A percentile compares a stretch with the other conserved stretches of the same genome.
These are phyloP conservation scores for Trametes villosa DNA, from an alignment of 768 basidiomycete species.

Conservation along the genomic window DNA sequence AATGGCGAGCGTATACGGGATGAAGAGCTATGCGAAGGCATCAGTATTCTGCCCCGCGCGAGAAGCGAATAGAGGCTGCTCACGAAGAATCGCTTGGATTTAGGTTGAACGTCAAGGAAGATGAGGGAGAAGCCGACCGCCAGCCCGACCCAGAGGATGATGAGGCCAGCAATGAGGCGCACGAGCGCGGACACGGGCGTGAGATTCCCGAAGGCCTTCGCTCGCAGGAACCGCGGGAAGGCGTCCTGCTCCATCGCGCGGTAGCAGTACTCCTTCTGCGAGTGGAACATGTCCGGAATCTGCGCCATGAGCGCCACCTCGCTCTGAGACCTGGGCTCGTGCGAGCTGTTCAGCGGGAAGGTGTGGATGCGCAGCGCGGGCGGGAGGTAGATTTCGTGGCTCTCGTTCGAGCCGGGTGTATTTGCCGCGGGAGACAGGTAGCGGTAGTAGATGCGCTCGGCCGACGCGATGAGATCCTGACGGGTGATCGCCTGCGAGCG, in stretches of 20 bases:
- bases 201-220: slow-evolving; percentile 97
- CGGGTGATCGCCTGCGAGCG: slow-evolving; percentile 90
- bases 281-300: slow-evolving; percentile 95
- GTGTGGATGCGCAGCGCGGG: slow-evolving; percentile 88
- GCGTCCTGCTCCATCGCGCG: slow-evolving; percentile 95
- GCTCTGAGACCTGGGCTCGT: slow-evolving; percentile 69
- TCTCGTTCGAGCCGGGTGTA: slow-evolving; percentile 78
- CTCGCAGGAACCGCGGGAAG: slow-evolving; percentile 90
- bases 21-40: slow-evolving; percentile 69
- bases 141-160: slow-evolving; percentile 94
- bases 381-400: slow-evolving; percentile 98
- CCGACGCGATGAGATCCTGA: slow-evolving; percentile 86
- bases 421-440: slow-evolving; percentile 87
- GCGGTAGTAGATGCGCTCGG: slow-evolving; percentile 94
- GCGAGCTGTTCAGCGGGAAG: slow-evolving; percentile 80
- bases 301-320: slow-evolving; percentile 83
- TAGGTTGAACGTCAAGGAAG: slow-evolving; percentile 92
- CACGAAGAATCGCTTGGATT: slow-evolving; percentile 93
- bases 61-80: slow-evolving; percentile 41
- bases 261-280: slow-evolving; percentile 97
- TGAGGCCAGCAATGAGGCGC: slow-evolving; percentile 80
- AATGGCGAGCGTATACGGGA: slow-evolving; percentile 88
- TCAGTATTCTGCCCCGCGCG: slow-evolving; percentile 13
- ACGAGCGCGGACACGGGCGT: slow-evolving; percentile 90
- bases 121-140: slow-evolving; percentile 88